Percentiles rank a stretch among this genome's conserved stretches.
Evolutionary conservation across 208 protist genomes (phyloP).

Genomic region (Crithidia acanthocephali): DNA sequence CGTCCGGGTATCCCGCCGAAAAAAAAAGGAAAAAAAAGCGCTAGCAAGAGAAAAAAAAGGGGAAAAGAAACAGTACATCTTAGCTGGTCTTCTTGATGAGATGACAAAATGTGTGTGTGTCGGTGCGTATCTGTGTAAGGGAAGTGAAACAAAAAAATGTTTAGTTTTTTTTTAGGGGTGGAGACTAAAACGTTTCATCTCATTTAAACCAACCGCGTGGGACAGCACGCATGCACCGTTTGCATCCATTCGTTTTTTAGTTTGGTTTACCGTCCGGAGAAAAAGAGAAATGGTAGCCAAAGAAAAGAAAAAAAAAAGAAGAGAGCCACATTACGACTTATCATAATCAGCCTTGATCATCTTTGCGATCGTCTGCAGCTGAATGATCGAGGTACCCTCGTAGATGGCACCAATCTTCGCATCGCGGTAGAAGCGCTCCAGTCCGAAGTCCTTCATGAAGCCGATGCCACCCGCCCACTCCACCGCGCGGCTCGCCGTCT

Average conservation of each 20-base stretch:
- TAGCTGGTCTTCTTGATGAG: too few relatives aligned
- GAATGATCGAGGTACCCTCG: constrained; percentile 97
- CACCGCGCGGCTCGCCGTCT: constrained; percentile 84
- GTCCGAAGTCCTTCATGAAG: constrained; percentile 95
- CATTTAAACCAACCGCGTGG: too few relatives aligned
- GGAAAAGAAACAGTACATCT: constrained; percentile 32
- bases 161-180: too few relatives aligned
- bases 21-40: constrained; percentile 1
- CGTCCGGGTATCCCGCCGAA: background rate
- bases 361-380: constrained; percentile 96
- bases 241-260: too few relatives aligned
- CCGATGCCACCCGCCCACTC: constrained; percentile 96
- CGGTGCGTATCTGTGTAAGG: too few relatives aligned
- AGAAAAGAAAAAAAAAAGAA: too few relatives aligned
- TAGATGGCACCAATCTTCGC: constrained; percentile 93
- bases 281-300: too few relatives aligned
- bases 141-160: too few relatives aligned
- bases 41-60: constrained; percentile 9
- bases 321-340: constrained; percentile 18
- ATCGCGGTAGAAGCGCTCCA: constrained; percentile 97
- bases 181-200: too few relatives aligned
- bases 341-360: constrained; percentile 70
- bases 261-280: too few relatives aligned
- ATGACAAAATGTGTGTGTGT: too few relatives aligned
- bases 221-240: too few relatives aligned